These are phyloP conservation scores for Zygotorulaspora mrakii DNA, from an alignment of 1,139 yeast species.

Conservation along the genomic window DNA sequence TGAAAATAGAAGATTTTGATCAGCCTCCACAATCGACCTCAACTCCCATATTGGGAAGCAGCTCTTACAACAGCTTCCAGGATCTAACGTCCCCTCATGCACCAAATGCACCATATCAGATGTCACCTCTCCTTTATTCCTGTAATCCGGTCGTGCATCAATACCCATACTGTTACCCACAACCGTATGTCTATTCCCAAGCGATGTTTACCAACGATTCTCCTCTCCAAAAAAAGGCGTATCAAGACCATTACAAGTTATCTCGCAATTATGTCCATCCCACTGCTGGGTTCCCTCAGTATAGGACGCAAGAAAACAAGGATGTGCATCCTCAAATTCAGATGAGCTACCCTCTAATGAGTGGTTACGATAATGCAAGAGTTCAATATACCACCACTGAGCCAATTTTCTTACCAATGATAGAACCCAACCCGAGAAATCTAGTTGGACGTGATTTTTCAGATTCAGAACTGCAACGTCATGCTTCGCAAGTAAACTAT, in stretches of 20 bases:
- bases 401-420: slow-evolving; percentile 1
- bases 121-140: slow-evolving; percentile 7
- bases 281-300: no score
- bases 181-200: slow-evolving; percentile 4
- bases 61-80: slow-evolving; percentile 6
- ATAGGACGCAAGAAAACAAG: no score
- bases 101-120: slow-evolving; percentile 1
- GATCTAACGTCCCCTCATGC: slow-evolving; percentile 4
- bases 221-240: slow-evolving; percentile 6
- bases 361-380: neutral
- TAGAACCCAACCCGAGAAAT: neutral
- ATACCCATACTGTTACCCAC: slow-evolving; percentile 1
- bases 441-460: neutral
- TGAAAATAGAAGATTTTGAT: slow-evolving; percentile 37
- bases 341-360: slow-evolving; percentile 4
- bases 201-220: slow-evolving; percentile 6
- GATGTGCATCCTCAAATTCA: neutral
- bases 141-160: slow-evolving; percentile 2
- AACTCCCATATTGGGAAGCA: slow-evolving; percentile 30
- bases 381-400: neutral
- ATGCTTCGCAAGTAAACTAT: neutral
- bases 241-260: slow-evolving; percentile 3
- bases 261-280: neutral
- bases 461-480: neutral
- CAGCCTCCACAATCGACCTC: slow-evolving; percentile 40